Conservation (phyloP, 1,139 yeast species). For the Debaryomyces sp. region DNA sequence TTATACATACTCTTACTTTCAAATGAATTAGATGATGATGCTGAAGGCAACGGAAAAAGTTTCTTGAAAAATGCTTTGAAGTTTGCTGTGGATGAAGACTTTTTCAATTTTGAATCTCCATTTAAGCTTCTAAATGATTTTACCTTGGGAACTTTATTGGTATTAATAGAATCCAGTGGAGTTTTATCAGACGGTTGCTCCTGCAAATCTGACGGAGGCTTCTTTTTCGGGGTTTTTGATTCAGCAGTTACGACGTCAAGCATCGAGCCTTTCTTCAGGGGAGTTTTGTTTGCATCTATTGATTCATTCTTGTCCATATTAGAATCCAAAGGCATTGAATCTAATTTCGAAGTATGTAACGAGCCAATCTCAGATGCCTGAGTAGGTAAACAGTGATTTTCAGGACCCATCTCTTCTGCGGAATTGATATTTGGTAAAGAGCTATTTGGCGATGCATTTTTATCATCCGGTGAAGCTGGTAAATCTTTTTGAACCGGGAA, state of each 20-base stretch:
- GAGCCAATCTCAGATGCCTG: not conserved
- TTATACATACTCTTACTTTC: not conserved
- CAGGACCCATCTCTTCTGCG: no score
- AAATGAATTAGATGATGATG: not conserved
- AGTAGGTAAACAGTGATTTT: not conserved
- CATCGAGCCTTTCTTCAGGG: constrained; percentile 14
- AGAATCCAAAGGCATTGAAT: not conserved
- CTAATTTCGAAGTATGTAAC: not conserved
- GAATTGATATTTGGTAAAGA: not conserved
- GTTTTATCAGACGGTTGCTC: constrained; percentile 10
- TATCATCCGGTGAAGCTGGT: not conserved
- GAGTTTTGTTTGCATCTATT: not conserved
- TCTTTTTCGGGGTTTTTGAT: constrained; percentile 7
- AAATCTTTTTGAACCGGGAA: not conserved
- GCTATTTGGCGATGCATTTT: not conserved
- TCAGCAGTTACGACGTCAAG: constrained; percentile 17
- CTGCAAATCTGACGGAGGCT: constrained; percentile 13
- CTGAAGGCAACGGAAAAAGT: constrained; percentile 2
- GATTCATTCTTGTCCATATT: not conserved
- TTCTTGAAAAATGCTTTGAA: constrained; percentile 16
- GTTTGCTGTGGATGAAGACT: constrained; percentile 14
- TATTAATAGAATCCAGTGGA: constrained; percentile 13
- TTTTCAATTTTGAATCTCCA: constrained; percentile 4
- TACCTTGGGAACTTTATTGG: constrained; percentile 2
- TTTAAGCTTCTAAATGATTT: not conserved